Evolutionary conservation across 1,284 basidiomycete genomes (phyloP).

Genomic region (Fomitopsis pinicola): DNA sequence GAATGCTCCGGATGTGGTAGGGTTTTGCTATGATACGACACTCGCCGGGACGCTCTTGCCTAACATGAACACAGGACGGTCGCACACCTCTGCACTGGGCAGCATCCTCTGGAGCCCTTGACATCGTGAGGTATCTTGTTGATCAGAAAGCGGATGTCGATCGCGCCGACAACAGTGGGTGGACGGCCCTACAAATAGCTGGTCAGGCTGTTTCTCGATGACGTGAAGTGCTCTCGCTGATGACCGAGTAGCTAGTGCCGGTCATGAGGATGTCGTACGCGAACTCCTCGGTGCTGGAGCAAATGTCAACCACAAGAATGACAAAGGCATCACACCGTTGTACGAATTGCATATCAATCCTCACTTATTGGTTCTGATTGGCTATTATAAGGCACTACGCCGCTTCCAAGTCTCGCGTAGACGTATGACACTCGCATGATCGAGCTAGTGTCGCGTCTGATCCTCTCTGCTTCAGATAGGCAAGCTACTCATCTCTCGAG

Average conservation of each 20-base stretch:
- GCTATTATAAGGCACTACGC: slow-evolving; percentile 75
- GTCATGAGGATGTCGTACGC: slow-evolving; percentile 72
- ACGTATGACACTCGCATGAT: slow-evolving; percentile 25
- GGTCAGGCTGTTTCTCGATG: slow-evolving; percentile 39
- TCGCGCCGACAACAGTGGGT: slow-evolving; percentile 69
- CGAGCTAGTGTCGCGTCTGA: slow-evolving; percentile 5
- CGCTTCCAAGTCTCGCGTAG: slow-evolving; percentile 87
- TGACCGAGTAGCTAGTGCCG: slow-evolving; percentile 65
- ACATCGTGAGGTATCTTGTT: slow-evolving; percentile 71
- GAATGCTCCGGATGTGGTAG: slow-evolving; percentile 67
- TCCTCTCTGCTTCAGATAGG: slow-evolving; percentile 66
- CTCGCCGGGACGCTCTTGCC: not conserved
- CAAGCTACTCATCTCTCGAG: slow-evolving; percentile 75
- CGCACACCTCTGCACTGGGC: slow-evolving; percentile 90
- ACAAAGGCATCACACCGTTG: slow-evolving; percentile 87
- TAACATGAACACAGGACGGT: slow-evolving; percentile 57
- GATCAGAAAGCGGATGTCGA: slow-evolving; percentile 72
- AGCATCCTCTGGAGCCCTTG: slow-evolving; percentile 68
- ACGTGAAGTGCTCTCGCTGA: not conserved
- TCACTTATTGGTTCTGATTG: slow-evolving; percentile 1
- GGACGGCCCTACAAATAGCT: slow-evolving; percentile 87
- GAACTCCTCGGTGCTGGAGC: slow-evolving; percentile 85
- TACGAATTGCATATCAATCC: slow-evolving; percentile 34
- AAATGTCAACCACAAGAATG: slow-evolving; percentile 76
- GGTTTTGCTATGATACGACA: slow-evolving; percentile 12